Percentiles rank a stretch among this genome's conserved stretches.
phyloP scores from a whole-genome alignment of 495 filamentous ascomycete species.

The Talaromyces borbonicus region DNA sequence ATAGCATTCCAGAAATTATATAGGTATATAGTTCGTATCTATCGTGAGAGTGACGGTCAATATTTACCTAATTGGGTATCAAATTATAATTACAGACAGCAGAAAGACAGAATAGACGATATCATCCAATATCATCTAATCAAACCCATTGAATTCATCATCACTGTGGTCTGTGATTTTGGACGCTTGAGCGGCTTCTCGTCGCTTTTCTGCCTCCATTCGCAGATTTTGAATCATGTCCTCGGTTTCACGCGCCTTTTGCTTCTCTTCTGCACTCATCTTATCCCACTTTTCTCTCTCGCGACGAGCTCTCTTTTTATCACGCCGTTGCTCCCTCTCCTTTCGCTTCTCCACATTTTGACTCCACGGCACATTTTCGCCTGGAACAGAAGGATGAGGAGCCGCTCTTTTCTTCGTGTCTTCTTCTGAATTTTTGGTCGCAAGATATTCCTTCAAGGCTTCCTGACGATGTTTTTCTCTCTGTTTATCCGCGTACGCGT shows the following conservation, averaged over 20 bases:
- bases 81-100: not conserved
- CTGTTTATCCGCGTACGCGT: slow-evolving; percentile 68
- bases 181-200: slow-evolving; percentile 16
- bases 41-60: too few relatives aligned
- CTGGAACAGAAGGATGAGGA: slow-evolving; percentile 26
- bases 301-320: slow-evolving; percentile 62
- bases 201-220: slow-evolving; percentile 39
- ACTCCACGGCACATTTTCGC: slow-evolving; percentile 68
- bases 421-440: slow-evolving; percentile 18
- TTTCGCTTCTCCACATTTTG: slow-evolving; percentile 65
- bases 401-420: slow-evolving; percentile 24
- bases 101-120: not conserved
- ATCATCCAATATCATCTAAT: slow-evolving; percentile 24
- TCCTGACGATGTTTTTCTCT: slow-evolving; percentile 62
- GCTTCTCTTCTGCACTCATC: slow-evolving; percentile 66
- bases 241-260: slow-evolving; percentile 59
- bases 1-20: not conserved
- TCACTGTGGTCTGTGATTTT: slow-evolving; percentile 12
- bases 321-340: slow-evolving; percentile 53
- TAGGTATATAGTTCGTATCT: too few relatives aligned
- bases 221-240: slow-evolving; percentile 64
- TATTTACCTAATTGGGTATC: too few relatives aligned
- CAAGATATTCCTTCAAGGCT: slow-evolving; percentile 31
- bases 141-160: slow-evolving; percentile 36
- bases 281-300: slow-evolving; percentile 57